phyloP scores from a whole-genome alignment of 441 rosid genomes.

The Geranium incanum region DNA sequence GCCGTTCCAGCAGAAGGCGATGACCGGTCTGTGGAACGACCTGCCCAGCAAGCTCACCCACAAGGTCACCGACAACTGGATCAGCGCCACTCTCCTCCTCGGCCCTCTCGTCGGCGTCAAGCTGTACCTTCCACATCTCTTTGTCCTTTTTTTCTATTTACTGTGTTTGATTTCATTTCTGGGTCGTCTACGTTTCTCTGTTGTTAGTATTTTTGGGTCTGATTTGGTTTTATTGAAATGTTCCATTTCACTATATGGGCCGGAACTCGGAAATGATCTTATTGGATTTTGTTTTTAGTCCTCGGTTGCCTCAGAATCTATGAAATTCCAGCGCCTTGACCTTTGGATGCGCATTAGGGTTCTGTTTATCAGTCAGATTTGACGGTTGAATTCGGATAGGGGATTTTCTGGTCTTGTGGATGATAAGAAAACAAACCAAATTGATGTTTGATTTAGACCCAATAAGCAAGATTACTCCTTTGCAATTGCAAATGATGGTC shows the following conservation, averaged over 20 bases:
- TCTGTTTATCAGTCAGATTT: not conserved
- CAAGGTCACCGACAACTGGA: constrained; percentile 92
- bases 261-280: no score
- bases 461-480: no score
- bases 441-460: not conserved
- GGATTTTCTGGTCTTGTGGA: not conserved
- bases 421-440: not conserved
- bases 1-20: constrained; percentile 87
- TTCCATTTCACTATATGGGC: not conserved
- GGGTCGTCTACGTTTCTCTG: not conserved
- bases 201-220: not conserved
- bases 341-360: not conserved
- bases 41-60: constrained; percentile 70
- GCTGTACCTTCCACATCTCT: constrained; percentile 29
- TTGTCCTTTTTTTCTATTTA: not conserved
- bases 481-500: no score
- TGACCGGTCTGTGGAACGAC: constrained; percentile 81
- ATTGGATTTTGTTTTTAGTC: not conserved
- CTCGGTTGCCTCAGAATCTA: not conserved
- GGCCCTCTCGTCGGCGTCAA: constrained; percentile 64
- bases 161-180: not conserved
- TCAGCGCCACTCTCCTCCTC: constrained; percentile 69
- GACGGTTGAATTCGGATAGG: not conserved
- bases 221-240: not conserved
- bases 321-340: no score